These are phyloP conservation scores for Linum usitatissimum DNA, from an alignment of 345 rosid genomes.

Conservation along the genomic window DNA sequence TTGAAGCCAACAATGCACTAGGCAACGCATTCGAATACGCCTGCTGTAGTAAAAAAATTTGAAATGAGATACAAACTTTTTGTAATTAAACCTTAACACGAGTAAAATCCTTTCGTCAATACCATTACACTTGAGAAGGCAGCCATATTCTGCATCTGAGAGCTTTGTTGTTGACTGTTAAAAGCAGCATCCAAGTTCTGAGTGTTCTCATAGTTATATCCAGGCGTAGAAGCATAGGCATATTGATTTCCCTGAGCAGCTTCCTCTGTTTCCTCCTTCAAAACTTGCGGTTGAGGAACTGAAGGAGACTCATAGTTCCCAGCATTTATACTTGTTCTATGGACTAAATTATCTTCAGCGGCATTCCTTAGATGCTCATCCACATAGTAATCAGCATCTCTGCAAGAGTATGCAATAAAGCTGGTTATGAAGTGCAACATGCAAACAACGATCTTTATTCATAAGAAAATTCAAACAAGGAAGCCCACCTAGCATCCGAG, in stretches of 20 bases:
- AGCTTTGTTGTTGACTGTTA: slow-evolving; percentile 43
- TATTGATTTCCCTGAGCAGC: slow-evolving; percentile 57
- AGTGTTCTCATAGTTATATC: slow-evolving; percentile 48
- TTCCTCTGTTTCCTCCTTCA: slow-evolving; percentile 59
- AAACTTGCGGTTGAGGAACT: slow-evolving; percentile 46
- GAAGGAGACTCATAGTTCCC: slow-evolving; percentile 51
- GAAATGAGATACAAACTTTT: neutral
- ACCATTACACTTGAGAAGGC: slow-evolving; percentile 77
- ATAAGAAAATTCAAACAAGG: neutral
- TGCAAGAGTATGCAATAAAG: slow-evolving; percentile 18
- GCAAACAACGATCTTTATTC: neutral
- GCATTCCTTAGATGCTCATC: slow-evolving; percentile 58
- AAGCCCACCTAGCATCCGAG: slow-evolving; percentile 54
- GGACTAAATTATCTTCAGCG: slow-evolving; percentile 44
- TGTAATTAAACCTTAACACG: neutral
- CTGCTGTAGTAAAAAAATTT: slow-evolving; percentile 27
- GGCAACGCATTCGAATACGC: slow-evolving; percentile 64
- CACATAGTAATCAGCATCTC: slow-evolving; percentile 61
- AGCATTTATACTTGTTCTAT: slow-evolving; percentile 33
- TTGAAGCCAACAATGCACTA: slow-evolving; percentile 54
- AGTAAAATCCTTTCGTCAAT: slow-evolving; percentile 5
- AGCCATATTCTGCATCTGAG: slow-evolving; percentile 61
- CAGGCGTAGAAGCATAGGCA: slow-evolving; percentile 52
- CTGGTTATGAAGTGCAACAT: neutral
- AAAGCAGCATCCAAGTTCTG: slow-evolving; percentile 57